A percentile compares a stretch with the other conserved stretches of the same genome.
phyloP scores from a whole-genome alignment of 192 early-diverging fungal genomes.

The Podila epicladia region DNA sequence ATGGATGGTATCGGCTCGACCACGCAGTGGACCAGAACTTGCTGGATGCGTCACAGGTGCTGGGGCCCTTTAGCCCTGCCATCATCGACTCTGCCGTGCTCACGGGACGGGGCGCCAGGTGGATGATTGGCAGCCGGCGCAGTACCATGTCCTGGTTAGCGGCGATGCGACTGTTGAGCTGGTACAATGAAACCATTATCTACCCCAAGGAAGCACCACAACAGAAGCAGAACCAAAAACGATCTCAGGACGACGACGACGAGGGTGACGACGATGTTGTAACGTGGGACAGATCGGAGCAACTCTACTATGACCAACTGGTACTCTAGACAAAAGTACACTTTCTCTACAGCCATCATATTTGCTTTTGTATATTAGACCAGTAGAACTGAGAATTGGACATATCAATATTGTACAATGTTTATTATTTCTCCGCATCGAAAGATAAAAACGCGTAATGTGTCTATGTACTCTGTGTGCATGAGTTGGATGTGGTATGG shows the following conservation, averaged over 20 bases:
- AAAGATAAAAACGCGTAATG: no score
- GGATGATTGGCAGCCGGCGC: constrained; percentile 37
- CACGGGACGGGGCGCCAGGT: constrained; percentile 29
- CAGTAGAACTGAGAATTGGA: no score
- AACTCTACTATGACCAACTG: not conserved
- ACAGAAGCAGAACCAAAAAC: not conserved
- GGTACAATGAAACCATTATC: constrained; percentile 24
- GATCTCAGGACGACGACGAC: not conserved
- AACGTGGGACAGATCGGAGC: constrained; percentile 1
- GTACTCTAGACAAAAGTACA: not conserved
- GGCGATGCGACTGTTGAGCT: constrained; percentile 23
- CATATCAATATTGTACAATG: no score
- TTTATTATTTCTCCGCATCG: no score
- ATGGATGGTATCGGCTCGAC: constrained; percentile 47
- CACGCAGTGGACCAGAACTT: constrained; percentile 19
- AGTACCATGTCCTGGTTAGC: constrained; percentile 48
- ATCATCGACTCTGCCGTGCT: constrained; percentile 40
- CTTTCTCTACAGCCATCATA: no score
- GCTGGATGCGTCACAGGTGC: constrained; percentile 22
- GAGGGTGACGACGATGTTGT: not conserved
- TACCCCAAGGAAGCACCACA: constrained; percentile 13
- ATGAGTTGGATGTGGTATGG: no score
- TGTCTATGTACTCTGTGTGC: no score
- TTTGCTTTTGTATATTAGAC: no score
- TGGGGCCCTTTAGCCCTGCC: constrained; percentile 38